Conservation (phyloP, 2,329 filamentous ascomycete genomes). For the Coniochaeta sp. region DNA sequence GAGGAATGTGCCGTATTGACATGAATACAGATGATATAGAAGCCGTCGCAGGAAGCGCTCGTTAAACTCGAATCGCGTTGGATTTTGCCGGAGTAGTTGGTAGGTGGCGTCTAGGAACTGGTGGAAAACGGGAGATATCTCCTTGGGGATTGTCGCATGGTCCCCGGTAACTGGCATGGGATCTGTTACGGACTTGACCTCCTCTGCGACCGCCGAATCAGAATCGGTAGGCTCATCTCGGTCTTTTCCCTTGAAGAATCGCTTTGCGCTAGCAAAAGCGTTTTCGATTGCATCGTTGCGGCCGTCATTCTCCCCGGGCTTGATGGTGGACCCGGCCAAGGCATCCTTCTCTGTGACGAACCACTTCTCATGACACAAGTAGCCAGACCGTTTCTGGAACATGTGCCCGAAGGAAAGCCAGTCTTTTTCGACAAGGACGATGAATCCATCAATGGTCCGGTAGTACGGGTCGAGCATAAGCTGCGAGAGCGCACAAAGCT, state of each 20-base stretch:
- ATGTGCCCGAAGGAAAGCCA: conserved; percentile 98
- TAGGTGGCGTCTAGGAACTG: conserved; percentile 95
- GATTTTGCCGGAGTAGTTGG: conserved; percentile 79
- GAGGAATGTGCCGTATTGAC: conserved; percentile 94
- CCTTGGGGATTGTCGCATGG: conserved; percentile 74
- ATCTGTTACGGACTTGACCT: conserved; percentile 19
- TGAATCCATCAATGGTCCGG: conserved; percentile 88
- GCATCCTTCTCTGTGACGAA: conserved; percentile 80
- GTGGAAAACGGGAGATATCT: conserved; percentile 94
- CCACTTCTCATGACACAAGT: conserved; percentile 87
- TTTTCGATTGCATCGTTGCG: conserved; percentile 75
- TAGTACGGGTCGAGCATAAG: conserved; percentile 95
- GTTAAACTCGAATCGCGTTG: conserved; percentile 90
- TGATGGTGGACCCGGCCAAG: conserved; percentile 56
- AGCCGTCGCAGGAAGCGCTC: conserved; percentile 85
- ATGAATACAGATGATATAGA: conserved; percentile 90
- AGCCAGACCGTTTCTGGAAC: conserved; percentile 88
- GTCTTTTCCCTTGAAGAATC: conserved; percentile 77
- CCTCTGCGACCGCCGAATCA: conserved; percentile 49
- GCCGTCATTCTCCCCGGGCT: conserved; percentile 54
- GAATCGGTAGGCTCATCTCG: conserved; percentile 50
- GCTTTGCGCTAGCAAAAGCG: conserved; percentile 74
- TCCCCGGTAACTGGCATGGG: conserved; percentile 33
- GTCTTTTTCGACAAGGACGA: conserved; percentile 91
- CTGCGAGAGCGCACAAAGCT: conserved; percentile 85